phyloP scores from a whole-genome alignment of 1,139 yeast species.

The Suhomyces atakaporum region DNA sequence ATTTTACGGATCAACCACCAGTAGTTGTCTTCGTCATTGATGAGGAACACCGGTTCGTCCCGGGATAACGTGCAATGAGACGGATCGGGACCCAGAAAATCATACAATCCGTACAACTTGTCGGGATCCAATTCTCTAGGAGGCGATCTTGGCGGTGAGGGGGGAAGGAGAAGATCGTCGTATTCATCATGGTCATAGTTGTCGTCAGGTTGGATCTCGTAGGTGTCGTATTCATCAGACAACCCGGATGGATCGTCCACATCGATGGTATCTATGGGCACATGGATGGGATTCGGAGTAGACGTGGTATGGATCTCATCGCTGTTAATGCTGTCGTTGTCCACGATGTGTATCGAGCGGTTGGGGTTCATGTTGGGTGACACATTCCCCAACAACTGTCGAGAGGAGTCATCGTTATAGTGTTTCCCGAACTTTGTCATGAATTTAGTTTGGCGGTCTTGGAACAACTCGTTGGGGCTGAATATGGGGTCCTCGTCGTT shows the following conservation, averaged over 20 bases:
- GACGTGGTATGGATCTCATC: constrained; percentile 13
- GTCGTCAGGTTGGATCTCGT: constrained; percentile 14
- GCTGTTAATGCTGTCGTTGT: constrained; percentile 18
- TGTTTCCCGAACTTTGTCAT: constrained; percentile 33
- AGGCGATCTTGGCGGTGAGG: constrained; percentile 77
- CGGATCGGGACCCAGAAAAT: constrained; percentile 90
- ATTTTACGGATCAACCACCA: constrained; percentile 93
- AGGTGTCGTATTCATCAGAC: constrained; percentile 13
- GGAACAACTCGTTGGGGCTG: constrained; percentile 38
- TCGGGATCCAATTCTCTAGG: constrained; percentile 84
- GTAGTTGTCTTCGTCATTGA: constrained; percentile 89
- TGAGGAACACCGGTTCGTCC: constrained; percentile 79
- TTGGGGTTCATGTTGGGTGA: constrained; percentile 11
- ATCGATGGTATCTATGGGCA: constrained; percentile 10
- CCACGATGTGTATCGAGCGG: constrained; percentile 12
- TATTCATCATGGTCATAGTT: constrained; percentile 17
- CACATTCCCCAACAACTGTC: constrained; percentile 7
- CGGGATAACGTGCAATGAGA: constrained; percentile 81
- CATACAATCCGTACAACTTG: constrained; percentile 81
- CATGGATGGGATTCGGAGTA: constrained; percentile 11
- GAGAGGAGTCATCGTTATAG: constrained; percentile 25
- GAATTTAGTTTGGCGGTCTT: constrained; percentile 37
- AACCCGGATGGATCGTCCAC: constrained; percentile 13
- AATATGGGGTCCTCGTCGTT: constrained; percentile 26
- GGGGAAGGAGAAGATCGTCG: constrained; percentile 39